These are phyloP conservation scores for Mucor racemosus DNA, from an alignment of 371 early-diverging fungal genomes.

Conservation along the genomic window DNA sequence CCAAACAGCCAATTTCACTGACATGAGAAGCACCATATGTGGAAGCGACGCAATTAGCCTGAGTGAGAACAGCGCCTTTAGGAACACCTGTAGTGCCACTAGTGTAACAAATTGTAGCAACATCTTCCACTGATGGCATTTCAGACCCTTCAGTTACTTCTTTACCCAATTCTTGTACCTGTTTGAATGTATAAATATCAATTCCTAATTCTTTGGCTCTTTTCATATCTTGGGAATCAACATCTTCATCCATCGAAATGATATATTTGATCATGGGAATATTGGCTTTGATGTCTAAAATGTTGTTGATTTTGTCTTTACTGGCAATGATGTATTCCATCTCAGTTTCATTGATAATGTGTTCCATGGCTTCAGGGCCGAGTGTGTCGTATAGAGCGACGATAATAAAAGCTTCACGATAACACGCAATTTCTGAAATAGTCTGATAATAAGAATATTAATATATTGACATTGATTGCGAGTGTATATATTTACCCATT, in stretches of 20 bases:
- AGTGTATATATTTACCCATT: constrained; percentile 68
- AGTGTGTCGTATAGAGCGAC: constrained; percentile 89
- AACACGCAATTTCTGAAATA: constrained; percentile 80
- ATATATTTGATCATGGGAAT: constrained; percentile 71
- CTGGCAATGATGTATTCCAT: constrained; percentile 80
- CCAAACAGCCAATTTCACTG: constrained; percentile 60
- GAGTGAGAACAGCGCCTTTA: constrained; percentile 88
- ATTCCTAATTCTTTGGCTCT: constrained; percentile 31
- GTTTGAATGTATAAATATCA: constrained; percentile 45
- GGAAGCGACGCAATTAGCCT: constrained; percentile 72
- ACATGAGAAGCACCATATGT: constrained; percentile 73
- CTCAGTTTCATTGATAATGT: constrained; percentile 86
- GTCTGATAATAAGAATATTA: constrained; percentile 27
- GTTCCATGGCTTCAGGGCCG: constrained; percentile 86
- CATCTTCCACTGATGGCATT: constrained; percentile 74
- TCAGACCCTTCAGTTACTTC: constrained; percentile 61
- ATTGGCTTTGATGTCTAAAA: constrained; percentile 69
- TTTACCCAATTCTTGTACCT: constrained; percentile 65
- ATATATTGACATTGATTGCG: neutral
- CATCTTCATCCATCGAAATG: constrained; percentile 77
- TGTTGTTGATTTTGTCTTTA: constrained; percentile 68
- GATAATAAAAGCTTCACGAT: constrained; percentile 65
- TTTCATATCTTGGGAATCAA: constrained; percentile 48
- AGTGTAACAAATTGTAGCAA: constrained; percentile 95
- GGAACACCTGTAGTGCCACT: constrained; percentile 93